A percentile compares a stretch with the other conserved stretches of the same genome.
phyloP scores from a whole-genome alignment of 768 basidiomycete genomes.

The Crassisporium funariophilum region DNA sequence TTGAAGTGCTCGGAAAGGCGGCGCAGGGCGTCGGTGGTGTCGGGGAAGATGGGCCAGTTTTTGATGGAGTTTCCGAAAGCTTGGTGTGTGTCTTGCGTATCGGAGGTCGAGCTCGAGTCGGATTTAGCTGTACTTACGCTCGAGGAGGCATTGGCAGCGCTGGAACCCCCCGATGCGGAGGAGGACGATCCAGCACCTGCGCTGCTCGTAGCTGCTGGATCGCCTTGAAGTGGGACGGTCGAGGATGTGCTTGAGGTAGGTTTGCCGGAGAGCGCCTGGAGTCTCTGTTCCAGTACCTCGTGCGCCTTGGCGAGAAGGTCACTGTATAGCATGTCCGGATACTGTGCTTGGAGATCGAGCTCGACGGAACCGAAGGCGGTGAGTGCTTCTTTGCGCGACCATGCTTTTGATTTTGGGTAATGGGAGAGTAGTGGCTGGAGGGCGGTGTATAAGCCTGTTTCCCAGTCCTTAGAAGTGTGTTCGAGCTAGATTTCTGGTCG shows the following conservation, averaged over 20 bases:
- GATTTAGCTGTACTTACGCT: no score
- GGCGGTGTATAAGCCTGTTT: constrained; percentile 59
- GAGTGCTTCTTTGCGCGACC: constrained; percentile 56
- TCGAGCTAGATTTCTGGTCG: no score
- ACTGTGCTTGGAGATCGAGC: constrained; percentile 54
- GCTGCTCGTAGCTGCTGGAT: constrained; percentile 7
- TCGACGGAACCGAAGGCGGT: constrained; percentile 55
- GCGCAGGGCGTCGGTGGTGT: constrained; percentile 61
- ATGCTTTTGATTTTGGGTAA: constrained; percentile 40
- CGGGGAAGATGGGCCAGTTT: constrained; percentile 68
- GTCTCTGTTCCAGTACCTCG: constrained; percentile 37
- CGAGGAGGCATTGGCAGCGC: no score
- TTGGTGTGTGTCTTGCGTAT: constrained; percentile 37
- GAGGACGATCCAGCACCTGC: constrained; percentile 14
- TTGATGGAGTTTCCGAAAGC: constrained; percentile 62
- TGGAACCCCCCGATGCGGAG: constrained; percentile 13
- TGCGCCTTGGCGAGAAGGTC: constrained; percentile 58
- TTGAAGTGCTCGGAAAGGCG: constrained; percentile 63
- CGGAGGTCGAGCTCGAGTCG: no score
- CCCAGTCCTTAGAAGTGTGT: constrained; percentile 82
- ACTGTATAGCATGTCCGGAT: constrained; percentile 61
- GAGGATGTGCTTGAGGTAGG: no score
- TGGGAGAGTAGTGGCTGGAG: constrained; percentile 54
- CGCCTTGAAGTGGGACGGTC: no score
- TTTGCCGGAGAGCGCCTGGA: constrained; percentile 36